Evolutionary conservation across 495 filamentous ascomycete species (phyloP).

Genomic region (Podospora pseudocomata): DNA sequence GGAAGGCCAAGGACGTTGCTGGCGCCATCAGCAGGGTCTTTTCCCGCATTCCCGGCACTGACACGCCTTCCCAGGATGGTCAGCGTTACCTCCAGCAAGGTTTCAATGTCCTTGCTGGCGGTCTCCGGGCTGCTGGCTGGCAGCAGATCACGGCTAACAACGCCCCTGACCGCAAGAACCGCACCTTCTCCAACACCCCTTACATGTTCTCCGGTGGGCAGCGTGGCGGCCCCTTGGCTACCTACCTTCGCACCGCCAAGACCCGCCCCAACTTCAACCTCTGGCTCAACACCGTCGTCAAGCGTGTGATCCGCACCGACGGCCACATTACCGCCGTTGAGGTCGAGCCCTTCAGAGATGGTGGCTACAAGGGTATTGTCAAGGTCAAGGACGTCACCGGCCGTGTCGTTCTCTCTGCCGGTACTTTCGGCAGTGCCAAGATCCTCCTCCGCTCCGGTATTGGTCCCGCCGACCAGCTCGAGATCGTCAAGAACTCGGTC

Average conservation of each 20-base stretch:
- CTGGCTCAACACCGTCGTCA: conserved; percentile 61
- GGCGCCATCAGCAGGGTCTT: conserved; percentile 59
- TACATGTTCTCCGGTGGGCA: conserved; percentile 67
- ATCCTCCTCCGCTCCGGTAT: conserved; percentile 62
- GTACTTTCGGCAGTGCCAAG: conserved; percentile 70
- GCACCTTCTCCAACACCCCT: conserved; percentile 60
- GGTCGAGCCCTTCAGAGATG: conserved; percentile 52
- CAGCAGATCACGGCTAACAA: conserved; percentile 57
- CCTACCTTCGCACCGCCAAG: conserved; percentile 65
- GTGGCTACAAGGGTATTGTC: conserved; percentile 57
- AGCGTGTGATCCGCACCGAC: conserved; percentile 59
- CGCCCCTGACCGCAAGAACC: conserved; percentile 61
- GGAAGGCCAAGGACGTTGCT: conserved; percentile 63
- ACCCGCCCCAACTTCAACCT: conserved; percentile 63
- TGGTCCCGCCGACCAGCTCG: conserved; percentile 59
- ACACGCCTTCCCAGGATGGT: conserved; percentile 63
- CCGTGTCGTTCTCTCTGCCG: conserved; percentile 64
- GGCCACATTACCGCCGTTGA: conserved; percentile 64
- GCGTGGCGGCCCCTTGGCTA: conserved; percentile 68
- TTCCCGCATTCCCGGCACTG: conserved; percentile 65
- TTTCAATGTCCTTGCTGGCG: conserved; percentile 55
- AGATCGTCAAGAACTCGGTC: conserved; percentile 49
- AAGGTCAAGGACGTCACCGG: conserved; percentile 57
- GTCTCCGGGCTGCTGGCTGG: conserved; percentile 58
- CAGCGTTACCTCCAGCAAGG: conserved; percentile 65